These are phyloP conservation scores for Suhomyces emberorum DNA, from an alignment of 805 yeast genomes.

Conservation along the genomic window DNA sequence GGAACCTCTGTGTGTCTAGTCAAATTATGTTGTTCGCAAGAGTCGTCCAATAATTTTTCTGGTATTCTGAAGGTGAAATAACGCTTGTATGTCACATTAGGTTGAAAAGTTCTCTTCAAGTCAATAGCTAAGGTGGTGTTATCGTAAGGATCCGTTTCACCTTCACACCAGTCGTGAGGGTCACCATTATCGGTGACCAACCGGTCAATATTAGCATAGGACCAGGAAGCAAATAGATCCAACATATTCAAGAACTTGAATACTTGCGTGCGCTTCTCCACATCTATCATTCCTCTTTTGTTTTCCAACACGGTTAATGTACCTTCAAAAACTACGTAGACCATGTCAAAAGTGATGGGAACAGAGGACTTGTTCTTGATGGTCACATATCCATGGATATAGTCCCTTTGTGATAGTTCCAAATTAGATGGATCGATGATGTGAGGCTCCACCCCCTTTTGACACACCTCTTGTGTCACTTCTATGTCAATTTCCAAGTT, in stretches of 20 bases:
- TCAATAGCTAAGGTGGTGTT: slow-evolving; percentile 33
- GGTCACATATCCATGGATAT: slow-evolving; percentile 42
- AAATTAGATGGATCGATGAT: slow-evolving; percentile 28
- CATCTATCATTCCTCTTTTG: slow-evolving; percentile 16
- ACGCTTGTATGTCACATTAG: slow-evolving; percentile 38
- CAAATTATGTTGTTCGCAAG: slow-evolving; percentile 35
- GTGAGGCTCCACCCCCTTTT: slow-evolving; percentile 35
- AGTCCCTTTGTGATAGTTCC: slow-evolving; percentile 42
- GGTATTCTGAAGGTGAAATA: slow-evolving; percentile 41
- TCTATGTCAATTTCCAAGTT: slow-evolving; percentile 30
- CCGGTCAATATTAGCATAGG: slow-evolving; percentile 42
- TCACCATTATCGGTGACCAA: slow-evolving; percentile 28
- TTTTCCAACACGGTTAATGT: slow-evolving; percentile 25
- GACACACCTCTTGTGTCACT: slow-evolving; percentile 39
- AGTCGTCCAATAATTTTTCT: slow-evolving; percentile 38
- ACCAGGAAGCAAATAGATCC: slow-evolving; percentile 44
- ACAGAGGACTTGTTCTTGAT: slow-evolving; percentile 25
- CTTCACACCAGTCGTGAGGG: slow-evolving; percentile 41
- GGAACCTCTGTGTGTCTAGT: slow-evolving; percentile 35
- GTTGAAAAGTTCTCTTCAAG: slow-evolving; percentile 35
- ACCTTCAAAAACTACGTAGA: slow-evolving; percentile 43
- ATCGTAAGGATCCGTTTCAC: slow-evolving; percentile 43
- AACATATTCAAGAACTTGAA: slow-evolving; percentile 41
- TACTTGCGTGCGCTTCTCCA: slow-evolving; percentile 25
- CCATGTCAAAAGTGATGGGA: slow-evolving; percentile 43